Evolutionary conservation across 108 stramenopile genomes (phyloP), one percentile per base, ranked within the genome.

Genomic region (Fragilaria crotonensis): DNA sequence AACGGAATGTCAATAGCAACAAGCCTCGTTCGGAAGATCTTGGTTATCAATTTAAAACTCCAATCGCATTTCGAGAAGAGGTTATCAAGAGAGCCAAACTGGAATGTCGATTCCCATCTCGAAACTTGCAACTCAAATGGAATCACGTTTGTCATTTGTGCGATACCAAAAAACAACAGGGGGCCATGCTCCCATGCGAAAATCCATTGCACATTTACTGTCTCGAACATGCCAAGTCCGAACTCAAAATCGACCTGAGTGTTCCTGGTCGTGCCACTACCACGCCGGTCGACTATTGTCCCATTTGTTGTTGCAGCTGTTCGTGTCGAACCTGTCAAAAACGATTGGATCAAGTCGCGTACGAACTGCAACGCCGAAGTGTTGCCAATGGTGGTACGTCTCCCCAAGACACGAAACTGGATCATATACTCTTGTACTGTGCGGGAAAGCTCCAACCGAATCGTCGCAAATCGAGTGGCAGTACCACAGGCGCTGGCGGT

Each of bases 81-180:
- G 68, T 77, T 1, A 33, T 70, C 25, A 56, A 52, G 20, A 52
- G 76, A 21, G 68, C 64, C 17, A 73, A 61, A 44, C 14, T 56
- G 48, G 2, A 56, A 56, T 5, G 54, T 19, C 1, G 33, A 33
- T 56, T 27, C n/a, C 19, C 30, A 36, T 33, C 28, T 3, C 2
- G 19, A 19, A 26, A 18, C 7, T 54, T 63, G 30, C 28, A 29
- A 53, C 30, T 50, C 0, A 29, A 25, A n/a, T 23, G 20, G 36
- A 67, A 79, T 58, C 54, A 52, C 52, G 57, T 61, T 31, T 89
- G 88, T 64, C 88, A 89, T 51, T 69, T 85, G 36, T 89, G 88
- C 54, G 78, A 79, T 30, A 69, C 65, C 48, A 45, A 68, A 25
- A 71, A 66, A 36, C 26, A 66, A 14, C 48, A 60, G n/a, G 63